phyloP scores from a whole-genome alignment of 1,284 basidiomycete species.

The Amylostereum chailletii region DNA sequence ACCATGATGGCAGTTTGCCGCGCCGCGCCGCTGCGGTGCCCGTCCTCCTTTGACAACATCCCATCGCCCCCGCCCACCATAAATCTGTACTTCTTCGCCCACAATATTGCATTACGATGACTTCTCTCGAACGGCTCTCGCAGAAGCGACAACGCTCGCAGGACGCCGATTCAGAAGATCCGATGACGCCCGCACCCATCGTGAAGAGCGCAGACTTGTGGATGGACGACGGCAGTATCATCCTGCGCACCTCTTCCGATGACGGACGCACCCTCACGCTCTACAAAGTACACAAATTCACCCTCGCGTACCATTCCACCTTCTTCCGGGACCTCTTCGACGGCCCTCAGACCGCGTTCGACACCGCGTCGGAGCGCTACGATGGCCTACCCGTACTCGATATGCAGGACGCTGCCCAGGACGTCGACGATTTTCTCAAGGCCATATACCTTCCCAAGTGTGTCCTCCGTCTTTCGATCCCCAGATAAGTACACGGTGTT shows the following conservation, averaged over 20 bases:
- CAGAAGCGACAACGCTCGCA: no score
- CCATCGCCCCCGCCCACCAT: no score
- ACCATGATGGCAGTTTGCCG: no score
- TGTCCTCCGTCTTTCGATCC: not conserved
- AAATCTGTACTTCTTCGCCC: no score
- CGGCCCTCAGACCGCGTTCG: not conserved
- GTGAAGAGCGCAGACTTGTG: no score
- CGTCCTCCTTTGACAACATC: no score
- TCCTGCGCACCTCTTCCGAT: not conserved
- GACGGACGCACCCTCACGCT: not conserved
- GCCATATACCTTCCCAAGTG: not conserved
- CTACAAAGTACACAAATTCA: not conserved
- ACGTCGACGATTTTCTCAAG: not conserved
- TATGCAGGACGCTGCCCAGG: not conserved
- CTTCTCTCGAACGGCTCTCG: no score
- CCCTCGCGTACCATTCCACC: not conserved
- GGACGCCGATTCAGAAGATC: no score
- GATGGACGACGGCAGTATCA: not conserved
- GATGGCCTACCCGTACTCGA: not conserved
- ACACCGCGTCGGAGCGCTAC: not conserved
- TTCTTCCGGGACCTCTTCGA: not conserved
- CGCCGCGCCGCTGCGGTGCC: no score
- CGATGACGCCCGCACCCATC: no score
- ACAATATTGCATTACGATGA: no score
- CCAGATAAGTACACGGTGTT: no score